Conservation (phyloP, 2,329 filamentous ascomycete species). For the Trichoderma asperellum region DNA sequence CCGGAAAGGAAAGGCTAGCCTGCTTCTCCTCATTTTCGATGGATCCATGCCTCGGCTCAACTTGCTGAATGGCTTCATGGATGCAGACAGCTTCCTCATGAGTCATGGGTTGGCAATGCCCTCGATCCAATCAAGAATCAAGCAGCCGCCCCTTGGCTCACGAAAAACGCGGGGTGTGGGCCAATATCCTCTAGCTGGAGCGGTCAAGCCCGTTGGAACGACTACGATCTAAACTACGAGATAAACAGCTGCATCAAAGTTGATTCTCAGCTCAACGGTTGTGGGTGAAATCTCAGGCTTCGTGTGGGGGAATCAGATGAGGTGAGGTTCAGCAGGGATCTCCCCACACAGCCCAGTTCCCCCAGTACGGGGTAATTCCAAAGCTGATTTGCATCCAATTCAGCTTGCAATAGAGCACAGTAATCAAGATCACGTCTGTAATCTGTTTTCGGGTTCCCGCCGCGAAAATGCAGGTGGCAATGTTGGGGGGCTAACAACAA, state of each 20-base stretch:
- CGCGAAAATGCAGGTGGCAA: not conserved
- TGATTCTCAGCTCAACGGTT: not conserved
- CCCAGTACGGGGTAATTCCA: slow-evolving; percentile 4
- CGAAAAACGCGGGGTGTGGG: slow-evolving; percentile 5
- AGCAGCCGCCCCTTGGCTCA: not conserved
- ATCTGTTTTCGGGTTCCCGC: not conserved
- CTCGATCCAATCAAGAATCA: slow-evolving; percentile 3
- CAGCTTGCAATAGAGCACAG: not conserved
- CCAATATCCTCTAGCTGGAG: slow-evolving; percentile 1
- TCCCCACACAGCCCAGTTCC: slow-evolving; percentile 16
- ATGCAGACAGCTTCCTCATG: slow-evolving; percentile 8
- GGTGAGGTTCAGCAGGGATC: not conserved
- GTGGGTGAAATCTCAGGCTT: not conserved
- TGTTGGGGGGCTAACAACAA: slow-evolving; percentile 1
- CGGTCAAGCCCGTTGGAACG: slow-evolving; percentile 6
- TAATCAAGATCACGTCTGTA: not conserved
- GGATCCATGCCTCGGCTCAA: slow-evolving; percentile 11
- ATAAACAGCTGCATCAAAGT: not conserved
- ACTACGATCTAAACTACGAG: slow-evolving; percentile 1
- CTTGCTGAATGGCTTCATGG: not conserved
- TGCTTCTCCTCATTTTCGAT: slow-evolving; percentile 16
- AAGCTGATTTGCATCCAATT: not conserved
- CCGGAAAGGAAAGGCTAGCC: slow-evolving; percentile 7
- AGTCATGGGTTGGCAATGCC: slow-evolving; percentile 9
- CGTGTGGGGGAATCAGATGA: slow-evolving; percentile 14